Evolutionary conservation across 2,329 filamentous ascomycete species (phyloP).

Genomic region (Xylariomycetidae sp.): DNA sequence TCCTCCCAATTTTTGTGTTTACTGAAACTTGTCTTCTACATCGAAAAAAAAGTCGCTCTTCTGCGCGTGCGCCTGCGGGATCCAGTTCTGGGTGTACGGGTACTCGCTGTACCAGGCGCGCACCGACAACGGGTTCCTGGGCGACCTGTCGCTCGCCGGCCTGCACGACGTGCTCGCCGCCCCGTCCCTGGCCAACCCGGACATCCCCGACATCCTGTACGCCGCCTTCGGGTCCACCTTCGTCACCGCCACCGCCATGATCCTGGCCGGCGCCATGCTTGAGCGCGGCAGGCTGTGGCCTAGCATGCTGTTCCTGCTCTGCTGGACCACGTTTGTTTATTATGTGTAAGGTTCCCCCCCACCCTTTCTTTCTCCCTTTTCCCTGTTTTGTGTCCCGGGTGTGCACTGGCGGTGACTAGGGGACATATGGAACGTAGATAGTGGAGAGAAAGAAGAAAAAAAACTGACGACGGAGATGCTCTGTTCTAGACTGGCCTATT

Average conservation of each 20-base stretch:
- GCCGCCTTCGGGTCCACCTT: slow-evolving; percentile 34
- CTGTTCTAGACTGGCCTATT: slow-evolving; percentile 48
- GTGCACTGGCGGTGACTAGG: too few relatives aligned
- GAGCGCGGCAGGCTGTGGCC: slow-evolving; percentile 32
- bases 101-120: slow-evolving; percentile 37
- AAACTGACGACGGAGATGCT: neutral
- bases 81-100: slow-evolving; percentile 45
- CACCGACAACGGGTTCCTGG: slow-evolving; percentile 30
- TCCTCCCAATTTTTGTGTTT: too few relatives aligned
- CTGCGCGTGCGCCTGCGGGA: slow-evolving; percentile 38
- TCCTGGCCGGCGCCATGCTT: slow-evolving; percentile 34
- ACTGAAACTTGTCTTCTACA: too few relatives aligned
- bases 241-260: slow-evolving; percentile 35
- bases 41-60: too few relatives aligned
- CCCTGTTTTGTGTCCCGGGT: too few relatives aligned
- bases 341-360: slow-evolving; percentile 30
- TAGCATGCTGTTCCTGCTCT: slow-evolving; percentile 59
- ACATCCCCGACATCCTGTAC: slow-evolving; percentile 34
- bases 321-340: slow-evolving; percentile 62
- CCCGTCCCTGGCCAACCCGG: slow-evolving; percentile 31
- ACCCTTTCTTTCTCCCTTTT: slow-evolving; percentile 1
- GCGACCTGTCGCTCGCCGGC: slow-evolving; percentile 30
- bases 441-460: too few relatives aligned
- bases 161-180: slow-evolving; percentile 32
- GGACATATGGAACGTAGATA: too few relatives aligned